phyloP scores from a whole-genome alignment of 2,329 filamentous ascomycete genomes.

The Aureobasidium sp. region DNA sequence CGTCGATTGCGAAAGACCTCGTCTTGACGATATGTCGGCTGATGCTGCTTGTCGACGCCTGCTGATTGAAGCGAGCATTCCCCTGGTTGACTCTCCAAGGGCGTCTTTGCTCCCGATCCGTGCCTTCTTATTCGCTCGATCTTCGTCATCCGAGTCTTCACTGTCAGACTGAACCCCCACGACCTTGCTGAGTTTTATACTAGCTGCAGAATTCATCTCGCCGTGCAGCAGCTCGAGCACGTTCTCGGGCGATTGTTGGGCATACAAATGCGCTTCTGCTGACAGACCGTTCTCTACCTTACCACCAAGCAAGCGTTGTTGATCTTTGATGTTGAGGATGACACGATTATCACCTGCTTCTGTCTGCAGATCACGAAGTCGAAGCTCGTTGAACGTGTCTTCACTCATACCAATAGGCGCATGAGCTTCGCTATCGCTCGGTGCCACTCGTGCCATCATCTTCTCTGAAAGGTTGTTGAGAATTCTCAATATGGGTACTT shows the following conservation, averaged over 20 bases:
- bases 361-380: slow-evolving; percentile 71
- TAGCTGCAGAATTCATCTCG: slow-evolving; percentile 45
- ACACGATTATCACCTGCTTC: slow-evolving; percentile 70
- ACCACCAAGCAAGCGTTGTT: slow-evolving; percentile 69
- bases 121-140: slow-evolving; percentile 34
- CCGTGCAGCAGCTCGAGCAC: slow-evolving; percentile 59
- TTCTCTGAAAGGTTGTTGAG: slow-evolving; percentile 89
- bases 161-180: slow-evolving; percentile 66
- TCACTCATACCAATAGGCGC: slow-evolving; percentile 63
- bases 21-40: slow-evolving; percentile 18
- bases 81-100: slow-evolving; percentile 56
- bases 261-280: slow-evolving; percentile 51
- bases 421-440: slow-evolving; percentile 64
- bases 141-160: slow-evolving; percentile 48
- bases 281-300: slow-evolving; percentile 36
- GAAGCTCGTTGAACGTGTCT: slow-evolving; percentile 65
- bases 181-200: slow-evolving; percentile 48
- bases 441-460: slow-evolving; percentile 80
- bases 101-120: slow-evolving; percentile 65
- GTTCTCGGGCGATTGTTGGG: slow-evolving; percentile 61
- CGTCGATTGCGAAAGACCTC: slow-evolving; percentile 37
- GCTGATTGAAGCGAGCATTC: slow-evolving; percentile 59
- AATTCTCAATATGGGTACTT: slow-evolving; percentile 81
- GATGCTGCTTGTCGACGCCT: slow-evolving; percentile 36
- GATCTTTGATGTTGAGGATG: slow-evolving; percentile 79